These are phyloP conservation scores for Ceratocystis papillata DNA, from an alignment of 2,329 filamentous ascomycete genomes.

Conservation along the genomic window DNA sequence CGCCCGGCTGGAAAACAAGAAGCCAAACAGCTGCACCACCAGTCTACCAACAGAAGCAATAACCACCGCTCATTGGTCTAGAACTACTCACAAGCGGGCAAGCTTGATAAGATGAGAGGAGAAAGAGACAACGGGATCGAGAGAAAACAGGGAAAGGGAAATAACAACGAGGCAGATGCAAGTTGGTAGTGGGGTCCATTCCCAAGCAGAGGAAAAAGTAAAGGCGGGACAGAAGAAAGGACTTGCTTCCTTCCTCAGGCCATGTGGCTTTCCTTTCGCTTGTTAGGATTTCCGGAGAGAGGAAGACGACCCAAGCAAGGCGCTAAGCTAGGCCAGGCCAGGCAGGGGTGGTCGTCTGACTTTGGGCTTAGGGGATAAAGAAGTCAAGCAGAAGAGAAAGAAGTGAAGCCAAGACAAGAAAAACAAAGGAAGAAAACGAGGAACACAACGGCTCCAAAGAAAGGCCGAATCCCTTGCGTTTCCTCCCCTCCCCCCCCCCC, in stretches of 20 bases:
- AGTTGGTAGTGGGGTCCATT: neutral
- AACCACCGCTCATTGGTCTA: neutral
- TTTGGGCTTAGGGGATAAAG: neutral
- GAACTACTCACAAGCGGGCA: neutral
- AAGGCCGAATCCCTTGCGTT: neutral
- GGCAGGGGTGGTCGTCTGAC: neutral
- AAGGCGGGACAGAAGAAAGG: neutral
- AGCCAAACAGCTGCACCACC: too few relatives aligned
- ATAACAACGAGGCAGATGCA: neutral
- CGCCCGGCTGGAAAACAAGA: too few relatives aligned
- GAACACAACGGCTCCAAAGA: neutral
- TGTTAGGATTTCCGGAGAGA: conserved; percentile 11
- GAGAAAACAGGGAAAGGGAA: neutral
- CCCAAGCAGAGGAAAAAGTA: neutral
- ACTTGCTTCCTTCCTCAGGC: neutral
- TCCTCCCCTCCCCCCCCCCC: conserved; percentile 1
- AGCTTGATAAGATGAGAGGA: neutral
- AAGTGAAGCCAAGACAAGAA: conserved; percentile 1
- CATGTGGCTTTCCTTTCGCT: conserved; percentile 14
- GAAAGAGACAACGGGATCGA: neutral
- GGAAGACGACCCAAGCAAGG: too few relatives aligned
- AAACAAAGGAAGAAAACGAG: neutral
- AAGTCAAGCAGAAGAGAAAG: neutral
- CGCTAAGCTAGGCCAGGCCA: neutral
- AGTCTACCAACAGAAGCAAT: too few relatives aligned